These are phyloP conservation scores for Ophiostoma tasmaniense DNA, from an alignment of 2,329 filamentous ascomycete genomes.

Conservation along the genomic window DNA sequence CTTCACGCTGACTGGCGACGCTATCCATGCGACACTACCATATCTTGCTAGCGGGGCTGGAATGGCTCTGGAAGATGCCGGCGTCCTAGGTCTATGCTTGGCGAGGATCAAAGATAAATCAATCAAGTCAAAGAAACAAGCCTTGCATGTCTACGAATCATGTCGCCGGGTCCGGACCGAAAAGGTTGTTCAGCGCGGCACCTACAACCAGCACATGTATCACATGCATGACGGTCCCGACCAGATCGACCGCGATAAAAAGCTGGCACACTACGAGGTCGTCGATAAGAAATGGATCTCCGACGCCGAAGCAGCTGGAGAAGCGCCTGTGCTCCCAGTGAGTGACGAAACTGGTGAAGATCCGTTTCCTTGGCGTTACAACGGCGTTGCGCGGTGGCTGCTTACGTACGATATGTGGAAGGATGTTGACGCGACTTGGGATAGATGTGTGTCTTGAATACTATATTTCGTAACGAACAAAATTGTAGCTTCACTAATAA, in stretches of 20 bases:
- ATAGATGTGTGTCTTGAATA: neutral
- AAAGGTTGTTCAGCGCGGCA: slow-evolving; percentile 17
- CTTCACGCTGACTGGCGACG: slow-evolving; percentile 14
- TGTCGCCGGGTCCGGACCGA: slow-evolving; percentile 18
- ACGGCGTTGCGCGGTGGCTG: slow-evolving; percentile 19
- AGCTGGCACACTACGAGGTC: slow-evolving; percentile 8
- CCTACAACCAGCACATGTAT: slow-evolving; percentile 20
- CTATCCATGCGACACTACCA: slow-evolving; percentile 27
- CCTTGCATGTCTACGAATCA: slow-evolving; percentile 18
- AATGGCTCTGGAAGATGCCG: slow-evolving; percentile 38
- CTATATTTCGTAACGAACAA: too few relatives aligned
- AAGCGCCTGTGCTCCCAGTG: neutral
- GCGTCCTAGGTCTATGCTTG: slow-evolving; percentile 23
- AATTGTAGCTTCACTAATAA: too few relatives aligned
- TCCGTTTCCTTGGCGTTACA: slow-evolving; percentile 19
- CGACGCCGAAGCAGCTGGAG: neutral
- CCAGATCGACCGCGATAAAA: slow-evolving; percentile 16
- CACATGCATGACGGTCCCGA: slow-evolving; percentile 20
- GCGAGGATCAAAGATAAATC: slow-evolving; percentile 11
- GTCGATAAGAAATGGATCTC: slow-evolving; percentile 15
- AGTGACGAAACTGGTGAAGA: slow-evolving; percentile 17
- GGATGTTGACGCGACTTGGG: slow-evolving; percentile 13
- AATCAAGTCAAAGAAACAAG: slow-evolving; percentile 5
- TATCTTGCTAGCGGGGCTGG: slow-evolving; percentile 41
- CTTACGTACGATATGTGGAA: slow-evolving; percentile 21